These are phyloP conservation scores for Stenogyne calaminthoides DNA, from an alignment of 305 asterid species.

Conservation along the genomic window DNA sequence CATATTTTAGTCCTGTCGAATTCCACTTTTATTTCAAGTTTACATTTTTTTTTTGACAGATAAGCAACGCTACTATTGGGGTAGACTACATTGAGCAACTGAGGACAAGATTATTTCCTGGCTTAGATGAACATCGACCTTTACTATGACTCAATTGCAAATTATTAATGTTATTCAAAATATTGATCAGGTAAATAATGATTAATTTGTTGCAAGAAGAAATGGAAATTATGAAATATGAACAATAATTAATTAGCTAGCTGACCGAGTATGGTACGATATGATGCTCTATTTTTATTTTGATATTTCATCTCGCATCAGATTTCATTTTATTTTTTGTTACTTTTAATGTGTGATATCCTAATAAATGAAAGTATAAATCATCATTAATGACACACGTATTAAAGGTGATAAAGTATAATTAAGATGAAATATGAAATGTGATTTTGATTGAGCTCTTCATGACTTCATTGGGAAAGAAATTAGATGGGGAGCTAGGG, in stretches of 20 bases:
- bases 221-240: not conserved
- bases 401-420: no score
- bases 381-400: no score
- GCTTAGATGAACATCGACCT: constrained; percentile 29
- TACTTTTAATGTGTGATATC: no score
- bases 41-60: constrained; percentile 9
- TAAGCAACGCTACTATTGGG: constrained; percentile 14
- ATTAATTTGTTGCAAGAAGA: not conserved
- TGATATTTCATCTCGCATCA: no score
- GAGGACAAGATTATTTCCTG: constrained; percentile 35
- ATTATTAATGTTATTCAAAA: not conserved
- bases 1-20: not conserved
- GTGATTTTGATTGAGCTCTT: no score
- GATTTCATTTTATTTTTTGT: no score
- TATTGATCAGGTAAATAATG: not conserved
- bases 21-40: no score
- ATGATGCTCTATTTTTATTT: no score
- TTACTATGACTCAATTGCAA: not conserved
- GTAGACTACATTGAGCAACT: constrained; percentile 29
- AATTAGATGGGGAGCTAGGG: no score
- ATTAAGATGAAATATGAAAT: no score
- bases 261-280: not conserved
- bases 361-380: no score
- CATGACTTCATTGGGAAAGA: not conserved
- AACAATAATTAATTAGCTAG: not conserved